phyloP scores from a whole-genome alignment of 2,329 filamentous ascomycete species.

The Alternaria ventricosa region DNA sequence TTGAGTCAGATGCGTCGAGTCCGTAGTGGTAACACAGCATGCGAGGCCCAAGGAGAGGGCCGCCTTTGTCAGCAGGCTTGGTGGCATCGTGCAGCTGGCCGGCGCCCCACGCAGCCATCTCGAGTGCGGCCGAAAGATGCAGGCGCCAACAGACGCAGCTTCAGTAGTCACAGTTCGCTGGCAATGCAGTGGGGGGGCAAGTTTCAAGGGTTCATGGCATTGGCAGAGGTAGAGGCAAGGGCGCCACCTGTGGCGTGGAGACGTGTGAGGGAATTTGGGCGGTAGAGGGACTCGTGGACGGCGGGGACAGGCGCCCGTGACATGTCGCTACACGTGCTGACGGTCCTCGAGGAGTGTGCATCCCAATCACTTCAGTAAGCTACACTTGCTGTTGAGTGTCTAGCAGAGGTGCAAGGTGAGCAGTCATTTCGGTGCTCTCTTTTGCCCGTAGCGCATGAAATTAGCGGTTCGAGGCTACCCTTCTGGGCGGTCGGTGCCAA shows the following conservation, averaged over 20 bases:
- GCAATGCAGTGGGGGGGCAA: not conserved
- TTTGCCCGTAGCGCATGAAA: conserved; percentile 17
- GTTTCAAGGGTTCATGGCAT: not conserved
- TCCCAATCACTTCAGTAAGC: not conserved
- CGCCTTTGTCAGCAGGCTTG: conserved; percentile 14
- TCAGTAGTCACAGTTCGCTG: not conserved
- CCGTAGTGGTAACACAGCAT: not conserved
- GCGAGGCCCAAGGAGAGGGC: not conserved
- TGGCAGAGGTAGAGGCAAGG: not conserved
- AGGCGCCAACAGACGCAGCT: not conserved
- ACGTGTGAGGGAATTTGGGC: not conserved
- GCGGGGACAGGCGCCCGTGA: not conserved
- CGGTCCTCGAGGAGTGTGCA: not conserved
- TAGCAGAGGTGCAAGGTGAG: not conserved
- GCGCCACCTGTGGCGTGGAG: not conserved
- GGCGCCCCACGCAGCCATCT: conserved; percentile 5
- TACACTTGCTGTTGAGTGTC: not conserved
- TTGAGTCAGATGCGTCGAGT: conserved; percentile 3
- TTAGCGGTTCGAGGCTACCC: conserved; percentile 19
- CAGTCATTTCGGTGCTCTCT: not conserved
- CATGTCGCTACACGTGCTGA: not conserved
- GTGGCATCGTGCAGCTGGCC: conserved; percentile 5
- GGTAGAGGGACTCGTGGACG: not conserved
- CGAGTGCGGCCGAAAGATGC: not conserved
- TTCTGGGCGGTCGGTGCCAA: conserved; percentile 10